A percentile compares a stretch with the other conserved stretches of the same genome.
Conservation (phyloP, 208 protist species). For the Trypanosoma caninum region DNA sequence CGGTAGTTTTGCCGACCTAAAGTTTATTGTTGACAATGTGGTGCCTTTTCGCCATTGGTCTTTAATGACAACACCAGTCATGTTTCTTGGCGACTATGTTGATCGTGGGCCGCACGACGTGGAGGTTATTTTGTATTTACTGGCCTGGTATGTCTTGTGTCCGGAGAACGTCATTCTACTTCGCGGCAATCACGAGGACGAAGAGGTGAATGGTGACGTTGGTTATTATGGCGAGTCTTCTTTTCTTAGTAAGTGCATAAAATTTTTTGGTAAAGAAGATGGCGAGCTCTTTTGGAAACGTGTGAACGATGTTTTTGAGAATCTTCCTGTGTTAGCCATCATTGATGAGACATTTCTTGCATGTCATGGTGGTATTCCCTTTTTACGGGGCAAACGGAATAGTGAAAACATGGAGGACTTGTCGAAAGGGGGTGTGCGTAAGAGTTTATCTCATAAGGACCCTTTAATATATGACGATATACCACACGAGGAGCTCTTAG, state of each 20-base stretch:
- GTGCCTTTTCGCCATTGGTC: slow-evolving; percentile 51
- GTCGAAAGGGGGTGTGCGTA: neutral
- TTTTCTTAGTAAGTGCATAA: slow-evolving; percentile 55
- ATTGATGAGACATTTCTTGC: slow-evolving; percentile 84
- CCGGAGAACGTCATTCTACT: slow-evolving; percentile 76
- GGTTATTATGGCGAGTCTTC: slow-evolving; percentile 42
- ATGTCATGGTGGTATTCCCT: slow-evolving; percentile 88
- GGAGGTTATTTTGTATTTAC: slow-evolving; percentile 67
- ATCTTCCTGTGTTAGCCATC: slow-evolving; percentile 76
- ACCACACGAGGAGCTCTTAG: slow-evolving; percentile 26
- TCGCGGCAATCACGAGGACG: slow-evolving; percentile 87
- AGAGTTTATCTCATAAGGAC: neutral
- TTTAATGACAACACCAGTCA: slow-evolving; percentile 49
- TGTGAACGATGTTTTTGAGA: slow-evolving; percentile 69
- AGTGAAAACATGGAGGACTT: neutral
- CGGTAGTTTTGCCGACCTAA: slow-evolving; percentile 67
- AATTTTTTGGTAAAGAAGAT: slow-evolving; percentile 49
- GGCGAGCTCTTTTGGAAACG: slow-evolving; percentile 64
- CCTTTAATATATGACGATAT: slow-evolving; percentile 4
- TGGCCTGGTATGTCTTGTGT: slow-evolving; percentile 58
- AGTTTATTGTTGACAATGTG: slow-evolving; percentile 31
- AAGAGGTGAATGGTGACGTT: slow-evolving; percentile 63
- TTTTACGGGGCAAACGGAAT: slow-evolving; percentile 14
- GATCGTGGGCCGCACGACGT: slow-evolving; percentile 88
- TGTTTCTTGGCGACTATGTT: slow-evolving; percentile 98